Base-by-base conservation (phyloP, 352 stramenopile genomes). In the Phytophthora boehmeriae region DNA sequence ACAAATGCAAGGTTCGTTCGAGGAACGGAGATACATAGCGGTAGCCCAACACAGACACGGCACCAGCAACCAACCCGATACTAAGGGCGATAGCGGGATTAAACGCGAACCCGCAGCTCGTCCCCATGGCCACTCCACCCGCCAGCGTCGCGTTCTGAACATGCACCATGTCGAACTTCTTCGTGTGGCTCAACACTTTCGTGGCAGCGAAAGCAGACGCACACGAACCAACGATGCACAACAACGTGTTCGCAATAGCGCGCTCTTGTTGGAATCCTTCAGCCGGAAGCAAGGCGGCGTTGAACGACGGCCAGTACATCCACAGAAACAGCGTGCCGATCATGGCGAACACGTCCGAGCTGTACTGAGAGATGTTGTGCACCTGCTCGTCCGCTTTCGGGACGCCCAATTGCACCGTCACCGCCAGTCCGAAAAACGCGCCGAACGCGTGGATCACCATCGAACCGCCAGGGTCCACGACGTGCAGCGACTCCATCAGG, bases 291-390 rank as follows among this genome's bases (percentile, higher is more conserved):
- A 91, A 73, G 16, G 83, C 86, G 6, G 79, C 79, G 36, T 90
- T 89, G 71, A 95, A 95, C n/a, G 71, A 88, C 32, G 86, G 84
- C 86, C 86, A 95, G 59, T 83, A 95, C 57, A 92, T 88, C 87
- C 87, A 95, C 25, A 93, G 59, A 36, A 93, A 84, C 5, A 90
- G 66, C 22, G 86, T 92, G 28, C 86, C 86, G 60, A 95, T 84
- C 68, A 95, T 84, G 5, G 86, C 72, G 42, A 90, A 80, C 23
- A 89, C 66, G 44, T 89, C 80, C 16, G 77, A 86, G 27, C 68
- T 75, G 61, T 89, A 89, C 4, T 80, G 59, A 3, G 83, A 90
- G 14, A 66, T 76, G 68, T 86, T 86, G 62, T 83, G 78, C n/a
- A 55, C 49, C 34, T 85, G 71, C 32, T 84, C 65, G 3, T 52